Conservation (phyloP, 2,329 filamentous ascomycete genomes). For the Colletotrichum ledebouriae region DNA sequence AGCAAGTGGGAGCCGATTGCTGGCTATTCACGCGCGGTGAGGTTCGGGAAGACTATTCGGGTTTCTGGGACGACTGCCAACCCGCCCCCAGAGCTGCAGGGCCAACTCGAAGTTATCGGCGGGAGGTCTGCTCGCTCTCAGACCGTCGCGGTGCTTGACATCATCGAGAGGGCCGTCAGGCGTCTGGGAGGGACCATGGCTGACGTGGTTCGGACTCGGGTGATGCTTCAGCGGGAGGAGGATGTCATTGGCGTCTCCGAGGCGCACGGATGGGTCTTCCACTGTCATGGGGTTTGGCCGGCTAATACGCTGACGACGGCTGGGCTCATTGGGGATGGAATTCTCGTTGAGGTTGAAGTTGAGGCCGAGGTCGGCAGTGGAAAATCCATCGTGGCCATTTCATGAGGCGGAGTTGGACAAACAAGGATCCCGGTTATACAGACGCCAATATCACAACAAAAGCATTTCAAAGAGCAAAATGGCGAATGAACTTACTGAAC, state of each 20-base stretch:
- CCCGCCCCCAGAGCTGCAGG: constrained; percentile 8
- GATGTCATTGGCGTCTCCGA: constrained; percentile 21
- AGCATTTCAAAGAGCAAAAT: not conserved
- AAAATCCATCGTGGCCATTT: constrained; percentile 5
- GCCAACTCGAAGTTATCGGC: constrained; percentile 2
- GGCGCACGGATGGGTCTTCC: constrained; percentile 28
- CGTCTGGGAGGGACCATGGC: constrained; percentile 26
- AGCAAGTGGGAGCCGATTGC: constrained; percentile 32
- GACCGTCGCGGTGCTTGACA: constrained; percentile 26
- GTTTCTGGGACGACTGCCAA: constrained; percentile 35
- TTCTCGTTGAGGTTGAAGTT: constrained; percentile 28
- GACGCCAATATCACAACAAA: too few relatives aligned
- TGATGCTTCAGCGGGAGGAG: constrained; percentile 29
- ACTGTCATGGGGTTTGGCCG: constrained; percentile 16
- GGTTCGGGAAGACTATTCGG: not conserved
- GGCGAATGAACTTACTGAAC: too few relatives aligned
- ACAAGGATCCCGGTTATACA: not conserved
- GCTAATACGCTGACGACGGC: constrained; percentile 16
- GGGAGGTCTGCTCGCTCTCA: constrained; percentile 26
- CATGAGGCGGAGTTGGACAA: not conserved
- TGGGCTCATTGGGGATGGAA: constrained; percentile 20
- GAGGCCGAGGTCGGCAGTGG: constrained; percentile 24
- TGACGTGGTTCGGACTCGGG: constrained; percentile 36
- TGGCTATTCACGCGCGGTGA: constrained; percentile 28
- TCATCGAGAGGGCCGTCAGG: constrained; percentile 6